A percentile compares a stretch with the other conserved stretches of the same genome.
phyloP scores from a whole-genome alignment of 768 basidiomycete species.

The Russula dissimulans region DNA sequence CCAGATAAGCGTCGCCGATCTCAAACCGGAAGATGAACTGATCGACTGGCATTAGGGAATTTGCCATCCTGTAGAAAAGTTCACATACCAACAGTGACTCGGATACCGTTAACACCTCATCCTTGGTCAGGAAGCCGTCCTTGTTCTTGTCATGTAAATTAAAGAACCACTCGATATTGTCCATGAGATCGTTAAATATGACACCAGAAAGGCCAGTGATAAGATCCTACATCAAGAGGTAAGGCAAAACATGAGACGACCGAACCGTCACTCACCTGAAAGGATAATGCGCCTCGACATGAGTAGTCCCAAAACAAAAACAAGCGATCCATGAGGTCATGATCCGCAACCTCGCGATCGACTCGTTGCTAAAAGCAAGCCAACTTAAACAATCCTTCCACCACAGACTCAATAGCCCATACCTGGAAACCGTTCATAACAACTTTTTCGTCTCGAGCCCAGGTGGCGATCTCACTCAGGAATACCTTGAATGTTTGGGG shows the following conservation, averaged over 20 bases:
- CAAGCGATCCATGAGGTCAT: conserved; percentile 87
- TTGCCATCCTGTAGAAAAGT: not conserved
- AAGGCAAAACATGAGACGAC: not conserved
- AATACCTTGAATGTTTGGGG: conserved; percentile 81
- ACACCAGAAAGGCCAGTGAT: conserved; percentile 83
- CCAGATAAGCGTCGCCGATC: conserved; percentile 91
- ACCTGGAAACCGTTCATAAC: conserved; percentile 90
- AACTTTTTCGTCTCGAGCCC: conserved; percentile 91
- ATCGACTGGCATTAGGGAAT: not conserved
- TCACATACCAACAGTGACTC: conserved; percentile 79
- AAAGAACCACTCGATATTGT: conserved; percentile 99
- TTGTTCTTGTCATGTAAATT: conserved; percentile 92
- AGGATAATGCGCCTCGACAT: conserved; percentile 73
- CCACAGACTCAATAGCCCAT: not conserved
- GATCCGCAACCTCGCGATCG: conserved; percentile 87
- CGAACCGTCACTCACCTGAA: conserved; percentile 53
- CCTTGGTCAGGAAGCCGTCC: conserved; percentile 91
- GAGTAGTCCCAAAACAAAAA: conserved; percentile 93
- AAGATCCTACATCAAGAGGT: conserved; percentile 54
- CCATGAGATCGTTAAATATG: conserved; percentile 96
- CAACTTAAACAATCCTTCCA: conserved; percentile 6
- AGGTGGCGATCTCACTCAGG: conserved; percentile 85
- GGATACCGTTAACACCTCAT: conserved; percentile 90
- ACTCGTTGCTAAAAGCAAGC: conserved; percentile 56
- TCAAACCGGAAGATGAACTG: conserved; percentile 99